These are phyloP conservation scores for Talaromyces sp. DNA, from an alignment of 2,329 filamentous ascomycete species.

Conservation along the genomic window DNA sequence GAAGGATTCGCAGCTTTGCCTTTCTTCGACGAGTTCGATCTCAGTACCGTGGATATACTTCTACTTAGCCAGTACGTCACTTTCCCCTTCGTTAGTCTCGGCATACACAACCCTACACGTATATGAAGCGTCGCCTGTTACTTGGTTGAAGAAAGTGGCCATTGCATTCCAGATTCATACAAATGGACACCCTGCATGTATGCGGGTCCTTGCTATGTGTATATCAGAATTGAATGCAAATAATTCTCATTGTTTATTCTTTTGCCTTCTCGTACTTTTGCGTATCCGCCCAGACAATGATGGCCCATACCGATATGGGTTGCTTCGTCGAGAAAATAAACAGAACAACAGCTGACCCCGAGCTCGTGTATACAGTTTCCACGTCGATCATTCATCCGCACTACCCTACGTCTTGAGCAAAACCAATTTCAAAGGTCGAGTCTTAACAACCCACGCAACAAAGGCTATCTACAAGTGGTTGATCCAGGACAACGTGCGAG, in stretches of 20 bases:
- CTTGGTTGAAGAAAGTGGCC: slow-evolving; percentile 16
- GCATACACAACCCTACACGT: neutral
- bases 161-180: slow-evolving; percentile 11
- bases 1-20: slow-evolving; percentile 89
- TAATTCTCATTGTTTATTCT: slow-evolving; percentile 16
- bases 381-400: slow-evolving; percentile 98
- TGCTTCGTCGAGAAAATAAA: neutral
- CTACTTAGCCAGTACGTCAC: slow-evolving; percentile 96
- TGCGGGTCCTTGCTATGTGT: slow-evolving; percentile 26
- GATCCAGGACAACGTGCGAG: slow-evolving; percentile 92
- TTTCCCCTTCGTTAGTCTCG: neutral
- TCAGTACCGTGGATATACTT: slow-evolving; percentile 94
- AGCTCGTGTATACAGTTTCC: slow-evolving; percentile 64
- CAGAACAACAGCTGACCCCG: slow-evolving; percentile 27
- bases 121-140: slow-evolving; percentile 16
- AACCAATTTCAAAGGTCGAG: slow-evolving; percentile 92
- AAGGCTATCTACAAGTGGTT: slow-evolving; percentile 99
- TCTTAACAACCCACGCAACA: slow-evolving; percentile 99
- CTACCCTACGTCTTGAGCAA: slow-evolving; percentile 95
- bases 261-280: slow-evolving; percentile 23
- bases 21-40: slow-evolving; percentile 97
- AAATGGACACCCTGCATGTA: neutral
- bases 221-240: slow-evolving; percentile 38
- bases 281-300: slow-evolving; percentile 21
- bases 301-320: neutral